These are phyloP conservation scores for Emmonsia crescens DNA, from an alignment of 2,329 filamentous ascomycete genomes.

Conservation along the genomic window DNA sequence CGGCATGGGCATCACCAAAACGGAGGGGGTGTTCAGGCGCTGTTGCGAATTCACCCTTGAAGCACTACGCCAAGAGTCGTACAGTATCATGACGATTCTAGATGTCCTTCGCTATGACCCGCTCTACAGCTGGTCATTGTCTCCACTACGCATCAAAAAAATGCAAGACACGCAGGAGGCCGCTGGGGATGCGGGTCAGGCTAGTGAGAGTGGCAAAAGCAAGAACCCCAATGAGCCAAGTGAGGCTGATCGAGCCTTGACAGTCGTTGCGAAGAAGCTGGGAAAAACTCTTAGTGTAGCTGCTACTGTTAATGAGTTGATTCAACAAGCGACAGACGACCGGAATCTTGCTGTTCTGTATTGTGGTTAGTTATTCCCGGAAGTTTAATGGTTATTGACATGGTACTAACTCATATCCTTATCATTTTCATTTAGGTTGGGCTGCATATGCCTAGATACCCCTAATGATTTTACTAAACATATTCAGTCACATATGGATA, in stretches of 20 bases:
- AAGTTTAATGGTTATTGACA: slow-evolving; percentile 3
- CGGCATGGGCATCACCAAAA: slow-evolving; percentile 90
- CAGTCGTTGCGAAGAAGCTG: slow-evolving; percentile 91
- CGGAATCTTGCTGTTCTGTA: slow-evolving; percentile 84
- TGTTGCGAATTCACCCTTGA: slow-evolving; percentile 97
- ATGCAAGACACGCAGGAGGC: slow-evolving; percentile 50
- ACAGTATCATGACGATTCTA: slow-evolving; percentile 96
- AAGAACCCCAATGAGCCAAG: slow-evolving; percentile 48
- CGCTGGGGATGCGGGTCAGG: slow-evolving; percentile 27
- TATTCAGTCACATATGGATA: not conserved
- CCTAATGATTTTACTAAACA: not conserved
- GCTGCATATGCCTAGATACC: slow-evolving; percentile 37
- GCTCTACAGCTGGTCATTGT: slow-evolving; percentile 89
- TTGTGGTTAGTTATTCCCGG: slow-evolving; percentile 46
- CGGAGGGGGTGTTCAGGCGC: slow-evolving; percentile 91
- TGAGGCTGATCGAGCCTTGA: slow-evolving; percentile 84
- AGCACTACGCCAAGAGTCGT: slow-evolving; percentile 85
- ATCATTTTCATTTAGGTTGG: slow-evolving; percentile 32
- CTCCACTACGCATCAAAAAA: slow-evolving; percentile 52
- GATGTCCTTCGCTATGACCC: slow-evolving; percentile 98
- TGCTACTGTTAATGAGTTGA: slow-evolving; percentile 92
- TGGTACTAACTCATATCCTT: not conserved
- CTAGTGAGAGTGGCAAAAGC: slow-evolving; percentile 23
- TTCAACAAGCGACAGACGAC: slow-evolving; percentile 91
- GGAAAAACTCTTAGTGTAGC: slow-evolving; percentile 87